Evolutionary conservation across 225 moss, liverwort and hornwort species (phyloP), one percentile per base, ranked within the genome.

Genomic region (Physcomitrellopsis africana): DNA sequence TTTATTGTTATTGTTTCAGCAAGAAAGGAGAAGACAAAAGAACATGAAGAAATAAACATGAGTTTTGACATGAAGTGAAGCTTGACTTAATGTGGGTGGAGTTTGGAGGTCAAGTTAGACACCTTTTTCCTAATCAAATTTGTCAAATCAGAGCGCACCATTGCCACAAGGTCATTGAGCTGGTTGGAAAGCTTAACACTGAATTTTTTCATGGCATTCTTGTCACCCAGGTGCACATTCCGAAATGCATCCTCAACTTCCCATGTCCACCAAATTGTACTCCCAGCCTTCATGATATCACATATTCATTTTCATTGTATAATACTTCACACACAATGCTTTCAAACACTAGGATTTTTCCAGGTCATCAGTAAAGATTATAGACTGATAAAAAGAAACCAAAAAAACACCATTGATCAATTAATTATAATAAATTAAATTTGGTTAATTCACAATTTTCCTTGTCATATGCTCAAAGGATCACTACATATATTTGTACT

Each of bases 231-330:
- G n/a, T 73, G 81, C 41, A 93, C 93, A 77, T 86, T 81, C 15
- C 65, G 65, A 4, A 95, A 95, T 2, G 88, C 93, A 83, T 95
- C 91, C 60, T 95, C 93, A 12, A 95, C 95, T 78, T 95, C 95
- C 95, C 95, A 95, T 51, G 95, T 95, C 93, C 95, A 95, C 95
- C 95, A 95, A 72, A 95, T 90, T 63, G 91, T 93, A 74, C 95
- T 95, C 75, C 91, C 91, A 66, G 90, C 95, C 91, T 93, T 47
- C 0, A 29, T 12, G 1, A 9, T 62, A 15, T 10, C 19, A 13
- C 0, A 51, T 20, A 0, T 11, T 49, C 15, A 15, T 49, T 49
- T 24, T 11, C 15, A 37, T 37, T 37, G 32, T 7, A 4, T 2
- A 37, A 2, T 37, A 4, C 4, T 4, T 37, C 7, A 7, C 32